phyloP scores from a whole-genome alignment of 2,329 filamentous ascomycete genomes.

The Berkeleyomyces rouxiae region DNA sequence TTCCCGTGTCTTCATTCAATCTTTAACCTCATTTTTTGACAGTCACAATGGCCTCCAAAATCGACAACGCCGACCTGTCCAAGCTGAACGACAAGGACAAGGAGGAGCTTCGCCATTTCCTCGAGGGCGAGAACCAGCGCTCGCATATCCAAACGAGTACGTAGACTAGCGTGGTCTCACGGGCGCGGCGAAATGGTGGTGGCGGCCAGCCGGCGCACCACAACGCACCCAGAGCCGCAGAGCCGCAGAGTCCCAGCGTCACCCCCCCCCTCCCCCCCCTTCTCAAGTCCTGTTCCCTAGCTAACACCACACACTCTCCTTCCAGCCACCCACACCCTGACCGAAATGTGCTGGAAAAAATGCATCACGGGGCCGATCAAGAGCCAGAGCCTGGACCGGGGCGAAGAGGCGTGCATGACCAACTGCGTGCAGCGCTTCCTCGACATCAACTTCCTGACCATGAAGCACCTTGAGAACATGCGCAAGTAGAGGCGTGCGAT shows the following conservation, averaged over 20 bases:
- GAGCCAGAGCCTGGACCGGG: conserved; percentile 52
- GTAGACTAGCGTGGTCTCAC: conserved; percentile 17
- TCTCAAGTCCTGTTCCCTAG: not conserved
- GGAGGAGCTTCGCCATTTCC: conserved; percentile 72
- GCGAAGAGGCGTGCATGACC: conserved; percentile 67
- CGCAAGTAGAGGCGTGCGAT: conserved; percentile 18
- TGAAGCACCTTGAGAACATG: conserved; percentile 62
- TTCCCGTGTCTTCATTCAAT: not conserved
- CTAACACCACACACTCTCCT: not conserved
- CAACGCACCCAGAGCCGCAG: too few species aligned
- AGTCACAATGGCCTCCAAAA: conserved; percentile 19
- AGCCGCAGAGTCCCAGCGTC: too few species aligned
- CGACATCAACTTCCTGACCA: conserved; percentile 71
- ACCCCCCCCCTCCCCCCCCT: too few species aligned
- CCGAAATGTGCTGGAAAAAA: conserved; percentile 84
- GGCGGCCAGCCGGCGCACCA: too few species aligned
- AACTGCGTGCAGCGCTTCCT: conserved; percentile 93
- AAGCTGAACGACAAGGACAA: conserved; percentile 70
- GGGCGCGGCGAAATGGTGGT: too few species aligned
- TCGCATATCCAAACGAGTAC: conserved; percentile 47
- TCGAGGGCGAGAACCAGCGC: conserved; percentile 73
- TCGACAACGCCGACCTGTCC: conserved; percentile 47
- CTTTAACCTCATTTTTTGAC: not conserved
- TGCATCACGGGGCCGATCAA: conserved; percentile 66
- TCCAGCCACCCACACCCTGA: conserved; percentile 37